Percentiles rank a stretch among this genome's conserved stretches.
Evolutionary conservation across 1,139 yeast genomes (phyloP).

Genomic region (Pichia sp.): DNA sequence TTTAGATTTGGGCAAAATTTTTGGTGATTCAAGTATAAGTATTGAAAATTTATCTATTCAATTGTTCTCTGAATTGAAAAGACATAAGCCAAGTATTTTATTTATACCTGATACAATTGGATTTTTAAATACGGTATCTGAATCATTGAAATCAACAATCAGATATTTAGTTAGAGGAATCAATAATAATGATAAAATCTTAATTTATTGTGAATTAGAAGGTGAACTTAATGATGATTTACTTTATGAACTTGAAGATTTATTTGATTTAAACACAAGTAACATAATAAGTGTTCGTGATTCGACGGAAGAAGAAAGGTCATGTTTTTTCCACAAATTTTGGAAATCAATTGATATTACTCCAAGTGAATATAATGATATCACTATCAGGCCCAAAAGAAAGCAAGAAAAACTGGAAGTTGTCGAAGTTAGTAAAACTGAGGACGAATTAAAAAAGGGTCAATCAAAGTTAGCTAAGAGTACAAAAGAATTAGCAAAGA

Average conservation of each 20-base stretch:
- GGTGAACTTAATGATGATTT: slow-evolving; percentile 13
- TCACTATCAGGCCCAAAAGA: slow-evolving; percentile 45
- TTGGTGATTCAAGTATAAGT: slow-evolving; percentile 75
- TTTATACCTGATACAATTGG: slow-evolving; percentile 79
- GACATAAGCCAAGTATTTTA: slow-evolving; percentile 85
- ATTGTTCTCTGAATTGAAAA: slow-evolving; percentile 77
- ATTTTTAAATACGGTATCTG: slow-evolving; percentile 66
- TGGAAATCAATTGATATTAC: slow-evolving; percentile 53
- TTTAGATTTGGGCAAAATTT: slow-evolving; percentile 71
- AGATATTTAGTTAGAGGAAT: slow-evolving; percentile 63
- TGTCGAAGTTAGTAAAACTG: slow-evolving; percentile 23
- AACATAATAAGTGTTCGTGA: slow-evolving; percentile 43
- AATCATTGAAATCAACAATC: slow-evolving; percentile 66
- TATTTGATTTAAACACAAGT: slow-evolving; percentile 24
- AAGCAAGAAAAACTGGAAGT: slow-evolving; percentile 40
- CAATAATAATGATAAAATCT: slow-evolving; percentile 64
- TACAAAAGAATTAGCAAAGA: slow-evolving; percentile 24
- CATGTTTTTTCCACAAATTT: slow-evolving; percentile 49
- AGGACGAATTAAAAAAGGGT: background rate
- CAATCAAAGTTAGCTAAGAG: slow-evolving; percentile 41
- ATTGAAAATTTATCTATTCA: slow-evolving; percentile 85
- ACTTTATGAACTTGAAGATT: slow-evolving; percentile 21
- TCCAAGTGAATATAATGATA: slow-evolving; percentile 59
- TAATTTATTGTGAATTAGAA: slow-evolving; percentile 76
- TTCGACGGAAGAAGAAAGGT: slow-evolving; percentile 41